phyloP scores from a whole-genome alignment of 208 protist genomes.

The Acanthamoeba triangularis region DNA sequence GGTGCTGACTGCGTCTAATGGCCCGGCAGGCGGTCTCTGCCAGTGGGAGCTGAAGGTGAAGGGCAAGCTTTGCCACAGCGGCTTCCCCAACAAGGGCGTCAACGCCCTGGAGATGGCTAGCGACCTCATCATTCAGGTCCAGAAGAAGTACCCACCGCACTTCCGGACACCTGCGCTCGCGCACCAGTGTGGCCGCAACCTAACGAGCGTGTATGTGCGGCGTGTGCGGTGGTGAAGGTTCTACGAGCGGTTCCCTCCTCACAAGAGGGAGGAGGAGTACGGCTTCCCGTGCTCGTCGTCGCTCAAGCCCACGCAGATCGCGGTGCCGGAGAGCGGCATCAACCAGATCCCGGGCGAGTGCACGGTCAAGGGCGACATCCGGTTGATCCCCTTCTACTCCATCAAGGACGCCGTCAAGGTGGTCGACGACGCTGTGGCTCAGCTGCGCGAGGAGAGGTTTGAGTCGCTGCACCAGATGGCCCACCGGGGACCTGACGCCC shows the following conservation, averaged over 20 bases:
- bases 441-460: conserved; percentile 80
- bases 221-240: conserved; percentile 73
- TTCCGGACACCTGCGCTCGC: too few relatives aligned
- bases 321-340: conserved; percentile 76
- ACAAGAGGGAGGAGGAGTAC: conserved; percentile 83
- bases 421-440: conserved; percentile 80
- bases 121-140: conserved; percentile 81
- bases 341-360: conserved; percentile 87
- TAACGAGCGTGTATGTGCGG: background rate
- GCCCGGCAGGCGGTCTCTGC: conserved; percentile 82
- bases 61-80: conserved; percentile 90
- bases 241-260: conserved; percentile 87
- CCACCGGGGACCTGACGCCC: background rate
- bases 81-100: conserved; percentile 87
- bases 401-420: conserved; percentile 76
- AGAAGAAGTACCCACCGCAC: conserved; percentile 47
- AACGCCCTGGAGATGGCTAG: conserved; percentile 87
- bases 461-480: conserved; percentile 27
- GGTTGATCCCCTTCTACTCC: conserved; percentile 88
- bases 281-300: conserved; percentile 82
- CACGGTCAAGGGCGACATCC: conserved; percentile 88
- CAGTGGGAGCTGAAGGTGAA: conserved; percentile 86
- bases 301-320: conserved; percentile 88
- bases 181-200: too few relatives aligned
- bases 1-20: background rate